Evolutionary conservation across 2,329 filamentous ascomycete species (phyloP), one percentile per base, ranked within the genome.

Genomic region (Botrytis porri): DNA sequence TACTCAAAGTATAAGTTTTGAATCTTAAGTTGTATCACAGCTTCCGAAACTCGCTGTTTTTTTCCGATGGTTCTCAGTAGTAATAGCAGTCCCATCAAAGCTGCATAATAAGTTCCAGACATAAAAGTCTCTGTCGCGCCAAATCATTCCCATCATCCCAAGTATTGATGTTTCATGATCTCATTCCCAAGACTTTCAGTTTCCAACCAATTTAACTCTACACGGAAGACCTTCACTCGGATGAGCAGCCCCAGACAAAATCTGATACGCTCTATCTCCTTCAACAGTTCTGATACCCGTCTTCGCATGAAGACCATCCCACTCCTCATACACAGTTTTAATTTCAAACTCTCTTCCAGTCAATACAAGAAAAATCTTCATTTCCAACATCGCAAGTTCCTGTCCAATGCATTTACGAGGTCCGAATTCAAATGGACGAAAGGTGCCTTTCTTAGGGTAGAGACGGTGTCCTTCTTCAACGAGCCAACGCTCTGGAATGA

Each of bases 401-500:
- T 62, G 60, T 29, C 60, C 60, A 10, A 62, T 62, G 14, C 60
- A 62, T 18, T 62, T 20, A 10, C 60, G 60, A 10, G 60, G 60
- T 25, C 60, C 37, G 14, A n/a, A 41, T 29, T 62, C 60, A 62
- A 62, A 62, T n/a, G 60, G 37, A 2, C 60, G 60, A 20, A 29
- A 62, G 3, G 37, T 39, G 16, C 37, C 37, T 62, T 62, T 62
- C 4, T 7, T 37, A 14, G 60, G 60, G n/a, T 62, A 62, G 0
- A 62, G 6, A 62, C 16, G 14, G 14, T 62, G 35, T 5, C 37
- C 37, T 12, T 62, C 60, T 41, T 62, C 14, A 62, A 41, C 64
- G 22, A 67, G 43, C 64, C 64, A 67, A 22, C 64, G 64, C 12
- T 67, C 64, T n/a, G 64, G 64, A 12, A 51, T 20, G 29, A 67